Base-by-base conservation (phyloP, 163 green algal genomes). In the Volvox carteri region DNA sequence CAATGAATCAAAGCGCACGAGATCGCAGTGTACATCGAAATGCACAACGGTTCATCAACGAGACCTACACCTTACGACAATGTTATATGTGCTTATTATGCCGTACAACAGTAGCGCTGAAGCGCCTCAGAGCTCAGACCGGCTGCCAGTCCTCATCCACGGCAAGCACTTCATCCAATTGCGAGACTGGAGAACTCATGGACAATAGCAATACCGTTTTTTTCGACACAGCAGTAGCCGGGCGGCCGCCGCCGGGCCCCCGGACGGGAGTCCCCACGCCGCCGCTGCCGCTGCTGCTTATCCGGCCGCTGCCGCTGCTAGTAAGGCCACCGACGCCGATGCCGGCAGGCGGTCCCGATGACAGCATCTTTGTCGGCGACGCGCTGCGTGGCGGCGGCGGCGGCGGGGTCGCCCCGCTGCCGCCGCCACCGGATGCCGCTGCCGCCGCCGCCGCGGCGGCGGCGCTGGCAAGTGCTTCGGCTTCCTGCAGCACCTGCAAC, bases 111-210 rank as follows among this genome's bases (percentile, higher is more conserved):
- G 28, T 65, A 11, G 54, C n/a, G n/a, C n/a, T n/a, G n/a, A n/a
- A n/a, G n/a, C n/a, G n/a, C n/a, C n/a, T n/a, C n/a, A n/a, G n/a
- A n/a, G n/a, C 48, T 73, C 60, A 87, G 8, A 87, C 81, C 33
- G 81, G 65, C 65, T 87, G 81, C 81, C 81, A 87, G 46, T 87
- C 81, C 39, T 87, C 81, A 35, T 79, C 81, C 33, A 87, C 12
- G 21, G 65, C 65, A 35, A 87, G 33, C 0, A 73, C 65, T 42
- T 78, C 79, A 2, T 72, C 81, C 44, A 72, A 1, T 33, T 42
- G 58, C 0, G 60, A 62, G 0, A 33, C 35, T 6, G 65, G 33
- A 4, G 65, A 72, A 30, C 65, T 79, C 4, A 58, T 79, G 35
- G 81, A 87, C 65, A 87, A 33, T 33, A 87, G 67, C 35, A 87